Evolutionary conservation across 1,284 basidiomycete species (phyloP), one percentile per base, ranked within the genome.

Genomic region (Moesziomyces sp.): DNA sequence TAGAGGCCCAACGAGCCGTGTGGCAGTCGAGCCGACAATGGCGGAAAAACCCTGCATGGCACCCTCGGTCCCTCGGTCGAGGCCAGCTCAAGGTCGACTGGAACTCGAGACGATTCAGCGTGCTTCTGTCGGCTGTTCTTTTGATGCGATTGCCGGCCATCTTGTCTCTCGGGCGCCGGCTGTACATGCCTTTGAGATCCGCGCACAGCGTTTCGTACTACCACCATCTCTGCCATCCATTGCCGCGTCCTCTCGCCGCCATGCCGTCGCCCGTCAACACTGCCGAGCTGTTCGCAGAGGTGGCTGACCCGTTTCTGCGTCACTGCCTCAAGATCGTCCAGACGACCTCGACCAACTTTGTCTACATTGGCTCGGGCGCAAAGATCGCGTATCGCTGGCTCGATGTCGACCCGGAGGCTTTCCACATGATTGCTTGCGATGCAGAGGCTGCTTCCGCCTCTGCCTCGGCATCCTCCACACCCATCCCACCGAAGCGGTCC

Each of bases 301-400:
- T 62, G 35, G 56, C 59, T 21, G 66, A 68, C 46, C 59, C 66
- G 2, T 58, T 52, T n/a, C 55, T 70, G 46, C 61, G 67, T 24
- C 67, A 64, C 26, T 64, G 67, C 35, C 67, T 70, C 59, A 44
- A 63, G n/a, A 13, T 70, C 19, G 57, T 70, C 1, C 67, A 70
- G 43, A 70, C 60, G 9, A 59, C 67, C 5, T 52, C 53, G 14
- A 70, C 67, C 52, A 70, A 56, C 24, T 70, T 70, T 35, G 43
- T 63, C 42, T 64, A 63, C 38, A 70, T 70, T 9, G 67, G 67
- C n/a, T 59, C 67, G 4, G 67, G 67, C 28, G 67, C 57, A 40
- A 70, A 70, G 67, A 70, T 70, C 19, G 67, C 67, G 24, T 70
- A 70, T 51, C 67, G 67, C 35, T 70, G 67, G 67, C 67, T 70